Evolutionary conservation across 73 alveolate genomes (phyloP).

Genomic region (Tetrahymena elliotti): DNA sequence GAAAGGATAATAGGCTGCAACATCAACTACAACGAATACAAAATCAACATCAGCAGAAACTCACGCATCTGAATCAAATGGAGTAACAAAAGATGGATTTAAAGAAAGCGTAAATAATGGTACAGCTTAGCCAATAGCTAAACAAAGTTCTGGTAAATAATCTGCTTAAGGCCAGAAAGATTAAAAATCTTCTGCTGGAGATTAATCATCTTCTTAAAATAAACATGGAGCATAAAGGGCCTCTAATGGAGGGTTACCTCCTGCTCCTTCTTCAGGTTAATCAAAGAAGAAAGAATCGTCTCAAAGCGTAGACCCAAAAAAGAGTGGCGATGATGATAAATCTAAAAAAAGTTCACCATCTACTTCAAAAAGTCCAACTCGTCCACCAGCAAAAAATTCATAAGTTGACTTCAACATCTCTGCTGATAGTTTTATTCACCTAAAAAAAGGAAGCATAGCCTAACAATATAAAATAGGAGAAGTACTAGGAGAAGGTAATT

Average conservation of each 20-base stretch:
- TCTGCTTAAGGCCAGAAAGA: not conserved
- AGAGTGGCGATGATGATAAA: not conserved
- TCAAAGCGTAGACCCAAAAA: not conserved
- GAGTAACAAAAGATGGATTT: not conserved
- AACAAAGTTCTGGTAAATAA: not conserved
- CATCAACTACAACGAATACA: not conserved
- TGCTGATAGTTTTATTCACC: conserved; percentile 13
- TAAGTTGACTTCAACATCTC: not conserved
- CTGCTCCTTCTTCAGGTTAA: not conserved
- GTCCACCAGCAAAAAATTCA: not conserved
- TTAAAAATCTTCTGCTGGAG: not conserved
- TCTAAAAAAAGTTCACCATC: not conserved
- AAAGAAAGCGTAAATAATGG: not conserved
- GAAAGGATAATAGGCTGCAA: not conserved
- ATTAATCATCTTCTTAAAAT: not conserved
- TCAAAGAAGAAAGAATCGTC: not conserved
- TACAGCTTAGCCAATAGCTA: not conserved
- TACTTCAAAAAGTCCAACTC: not conserved
- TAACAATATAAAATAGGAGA: conserved; percentile 14
- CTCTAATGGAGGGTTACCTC: not conserved
- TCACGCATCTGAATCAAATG: not conserved
- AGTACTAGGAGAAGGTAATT: conserved; percentile 31
- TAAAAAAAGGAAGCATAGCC: conserved; percentile 28
- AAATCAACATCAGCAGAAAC: not conserved
- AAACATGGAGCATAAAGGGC: not conserved